These are phyloP conservation scores for Auricularia cornea DNA, from an alignment of 768 basidiomycete species.

Conservation along the genomic window DNA sequence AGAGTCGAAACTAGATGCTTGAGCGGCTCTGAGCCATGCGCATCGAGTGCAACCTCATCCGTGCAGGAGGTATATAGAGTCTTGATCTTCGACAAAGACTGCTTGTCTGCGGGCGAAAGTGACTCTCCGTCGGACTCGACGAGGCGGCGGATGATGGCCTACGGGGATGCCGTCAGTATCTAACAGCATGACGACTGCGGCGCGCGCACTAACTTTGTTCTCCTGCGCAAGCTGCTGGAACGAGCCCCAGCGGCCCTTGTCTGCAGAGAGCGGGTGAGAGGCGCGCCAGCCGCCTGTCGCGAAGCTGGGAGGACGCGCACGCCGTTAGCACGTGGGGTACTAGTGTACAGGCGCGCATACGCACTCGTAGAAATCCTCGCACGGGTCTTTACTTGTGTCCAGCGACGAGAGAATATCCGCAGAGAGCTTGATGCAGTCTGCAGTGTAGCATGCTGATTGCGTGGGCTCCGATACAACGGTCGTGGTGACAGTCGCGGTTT, in stretches of 20 bases:
- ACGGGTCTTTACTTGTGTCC: slow-evolving; percentile 80
- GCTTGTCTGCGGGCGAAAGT: slow-evolving; percentile 35
- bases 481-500: slow-evolving; percentile 25
- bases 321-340: slow-evolving; percentile 6
- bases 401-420: slow-evolving; percentile 73
- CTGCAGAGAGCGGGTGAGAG: slow-evolving; percentile 76
- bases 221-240: slow-evolving; percentile 66
- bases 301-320: not conserved
- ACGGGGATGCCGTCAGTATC: not conserved
- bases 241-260: slow-evolving; percentile 62
- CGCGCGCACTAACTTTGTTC: slow-evolving; percentile 51
- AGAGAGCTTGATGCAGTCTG: slow-evolving; percentile 75
- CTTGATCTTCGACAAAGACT: slow-evolving; percentile 56
- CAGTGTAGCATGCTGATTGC: slow-evolving; percentile 62
- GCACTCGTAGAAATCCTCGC: slow-evolving; percentile 91
- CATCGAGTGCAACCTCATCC: slow-evolving; percentile 68
- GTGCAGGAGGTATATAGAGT: slow-evolving; percentile 75
- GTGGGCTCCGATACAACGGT: slow-evolving; percentile 2
- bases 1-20: slow-evolving; percentile 56
- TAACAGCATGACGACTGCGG: not conserved
- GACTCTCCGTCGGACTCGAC: slow-evolving; percentile 13
- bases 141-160: slow-evolving; percentile 27
- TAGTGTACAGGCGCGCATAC: slow-evolving; percentile 26
- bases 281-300: slow-evolving; percentile 85
- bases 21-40: slow-evolving; percentile 64